Evolutionary conservation across 163 green algal species (phyloP).

Genomic region (Coccomyxa subellipsoidea): DNA sequence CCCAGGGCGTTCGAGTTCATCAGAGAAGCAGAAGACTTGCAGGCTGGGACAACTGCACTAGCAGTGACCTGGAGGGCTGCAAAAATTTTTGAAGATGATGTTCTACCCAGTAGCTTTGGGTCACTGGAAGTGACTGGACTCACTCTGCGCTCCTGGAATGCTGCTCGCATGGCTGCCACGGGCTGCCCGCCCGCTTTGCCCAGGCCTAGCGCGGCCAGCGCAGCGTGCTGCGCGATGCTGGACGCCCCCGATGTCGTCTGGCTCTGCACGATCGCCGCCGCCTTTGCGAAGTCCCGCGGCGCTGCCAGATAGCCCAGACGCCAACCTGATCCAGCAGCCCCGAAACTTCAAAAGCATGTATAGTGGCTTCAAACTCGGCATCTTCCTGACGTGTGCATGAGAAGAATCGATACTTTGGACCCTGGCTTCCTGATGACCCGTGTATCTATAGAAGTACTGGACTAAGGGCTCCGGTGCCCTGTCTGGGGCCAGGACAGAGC

Average conservation of each 20-base stretch:
- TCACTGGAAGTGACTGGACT: no score
- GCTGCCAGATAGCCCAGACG: constrained; percentile 96
- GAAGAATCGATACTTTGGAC: no score
- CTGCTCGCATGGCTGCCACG: constrained; percentile 78
- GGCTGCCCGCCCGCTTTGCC: constrained; percentile 70
- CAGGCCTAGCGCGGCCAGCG: constrained; percentile 77
- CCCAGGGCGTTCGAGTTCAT: background rate
- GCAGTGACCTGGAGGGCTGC: background rate
- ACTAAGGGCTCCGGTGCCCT: no score
- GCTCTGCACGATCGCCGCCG: constrained; percentile 85
- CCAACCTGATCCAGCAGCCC: constrained; percentile 73
- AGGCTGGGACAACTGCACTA: background rate
- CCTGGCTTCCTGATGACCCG: no score
- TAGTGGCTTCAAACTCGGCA: no score
- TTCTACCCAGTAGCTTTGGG: background rate
- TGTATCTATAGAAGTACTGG: no score
- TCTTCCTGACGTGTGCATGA: no score
- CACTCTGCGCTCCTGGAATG: constrained; percentile 76
- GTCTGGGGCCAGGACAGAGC: no score
- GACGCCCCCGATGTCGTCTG: constrained; percentile 83
- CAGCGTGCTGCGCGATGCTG: constrained; percentile 90
- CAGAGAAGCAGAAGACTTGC: background rate
- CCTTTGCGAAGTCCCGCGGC: constrained; percentile 76
- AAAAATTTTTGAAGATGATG: no score
- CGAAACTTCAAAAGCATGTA: no score